Base-by-base conservation (phyloP, 768 basidiomycete species). In the Heimioporus sp. region DNA sequence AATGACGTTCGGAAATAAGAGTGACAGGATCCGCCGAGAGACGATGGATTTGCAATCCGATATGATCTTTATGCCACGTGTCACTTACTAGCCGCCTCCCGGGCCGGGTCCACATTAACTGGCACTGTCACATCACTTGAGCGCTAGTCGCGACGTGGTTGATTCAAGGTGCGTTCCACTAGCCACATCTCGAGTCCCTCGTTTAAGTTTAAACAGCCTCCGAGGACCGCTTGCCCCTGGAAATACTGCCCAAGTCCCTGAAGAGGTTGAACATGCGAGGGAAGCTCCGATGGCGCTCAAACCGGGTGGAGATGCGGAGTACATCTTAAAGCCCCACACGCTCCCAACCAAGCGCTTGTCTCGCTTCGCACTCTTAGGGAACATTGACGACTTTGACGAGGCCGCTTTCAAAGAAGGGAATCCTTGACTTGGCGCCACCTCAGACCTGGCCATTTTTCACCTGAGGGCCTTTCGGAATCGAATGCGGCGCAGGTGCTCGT, bases 321-420 rank as follows among this genome's bases (percentile, higher is more conserved):
- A 64, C 41, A 36, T 58, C 11, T 5, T 24, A 24, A 28, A 47
- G 17, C 54, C 62, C 30, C 32, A 49, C 10, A n/a, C 13, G 5
- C 37, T 65, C 19, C 51, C 55, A 8, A 17, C 16, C 17, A 42
- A 36, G 4, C 60, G 67, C n/a, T 35, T 61, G 39, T 37, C 51
- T 31, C 63, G 60, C 30, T 72, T 69, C 40, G n/a, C 52, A 20
- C 55, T 37, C n/a, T 57, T 49, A 5, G 50, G 66, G 38, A 53
- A 65, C 21, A 39, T 52, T 15, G 39, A 47, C 10, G 68, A 70
- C 41, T 51, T 73, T 16, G 53, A 64, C 16, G 60, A 66, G 38
- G 61, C 61, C 17, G 52, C 73, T 40, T 17, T 37, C 7, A 30
- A 46, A 30, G 31, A 51, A 53, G 51, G 50, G 54, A 24, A 49